phyloP scores from a whole-genome alignment of 331 rosid species.

The Cydonia oblonga region DNA sequence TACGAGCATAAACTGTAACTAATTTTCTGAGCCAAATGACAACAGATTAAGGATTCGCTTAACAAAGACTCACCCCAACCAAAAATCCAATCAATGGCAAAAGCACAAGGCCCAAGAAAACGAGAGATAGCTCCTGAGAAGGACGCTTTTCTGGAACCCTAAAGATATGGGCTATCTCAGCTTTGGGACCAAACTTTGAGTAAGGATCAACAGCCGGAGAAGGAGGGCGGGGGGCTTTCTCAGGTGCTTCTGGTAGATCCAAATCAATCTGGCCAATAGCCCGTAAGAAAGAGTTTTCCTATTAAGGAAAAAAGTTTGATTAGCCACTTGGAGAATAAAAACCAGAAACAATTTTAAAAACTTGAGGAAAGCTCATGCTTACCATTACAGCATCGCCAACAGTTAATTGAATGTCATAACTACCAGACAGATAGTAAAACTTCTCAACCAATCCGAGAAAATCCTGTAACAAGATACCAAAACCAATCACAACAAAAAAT shows the following conservation, averaged over 20 bases:
- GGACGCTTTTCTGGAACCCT: slow-evolving; percentile 91
- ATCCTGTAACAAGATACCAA: slow-evolving; percentile 43
- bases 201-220: slow-evolving; percentile 51
- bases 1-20: not conserved
- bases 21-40: not conserved
- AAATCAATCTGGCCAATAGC: slow-evolving; percentile 62
- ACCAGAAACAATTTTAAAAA: not conserved
- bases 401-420: slow-evolving; percentile 70
- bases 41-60: not conserved
- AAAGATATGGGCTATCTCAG: slow-evolving; percentile 77
- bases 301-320: slow-evolving; percentile 24
- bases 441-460: slow-evolving; percentile 93
- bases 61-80: slow-evolving; percentile 60
- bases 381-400: slow-evolving; percentile 97
- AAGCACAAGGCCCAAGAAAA: slow-evolving; percentile 66
- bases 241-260: slow-evolving; percentile 98
- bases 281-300: slow-evolving; percentile 87
- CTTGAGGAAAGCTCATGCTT: slow-evolving; percentile 15
- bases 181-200: slow-evolving; percentile 76
- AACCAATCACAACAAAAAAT: slow-evolving; percentile 22
- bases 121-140: slow-evolving; percentile 67
- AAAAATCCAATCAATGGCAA: slow-evolving; percentile 78
- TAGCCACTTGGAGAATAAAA: too few species aligned
- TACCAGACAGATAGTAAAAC: slow-evolving; percentile 83
- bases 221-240: slow-evolving; percentile 83